Conservation (phyloP, 495 filamentous ascomycete genomes). For the Oleoguttula mirabilis region DNA sequence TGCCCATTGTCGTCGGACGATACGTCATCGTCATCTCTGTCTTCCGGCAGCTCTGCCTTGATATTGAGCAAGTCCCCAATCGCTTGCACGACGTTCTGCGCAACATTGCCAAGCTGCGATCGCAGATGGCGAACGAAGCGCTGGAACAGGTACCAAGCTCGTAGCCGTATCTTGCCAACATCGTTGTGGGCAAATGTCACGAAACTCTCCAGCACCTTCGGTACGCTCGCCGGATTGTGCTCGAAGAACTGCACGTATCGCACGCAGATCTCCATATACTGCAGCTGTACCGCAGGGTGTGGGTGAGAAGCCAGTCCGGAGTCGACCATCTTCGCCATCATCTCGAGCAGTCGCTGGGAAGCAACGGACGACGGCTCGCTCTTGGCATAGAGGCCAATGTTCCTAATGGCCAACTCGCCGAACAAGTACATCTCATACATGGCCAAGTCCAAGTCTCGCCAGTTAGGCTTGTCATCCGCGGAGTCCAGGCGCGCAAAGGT, state of each 20-base stretch:
- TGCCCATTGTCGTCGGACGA: conserved; percentile 83
- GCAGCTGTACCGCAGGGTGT: conserved; percentile 82
- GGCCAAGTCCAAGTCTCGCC: conserved; percentile 93
- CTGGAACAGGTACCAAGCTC: conserved; percentile 95
- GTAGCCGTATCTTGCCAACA: conserved; percentile 67
- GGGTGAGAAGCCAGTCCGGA: conserved; percentile 78
- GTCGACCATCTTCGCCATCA: conserved; percentile 92
- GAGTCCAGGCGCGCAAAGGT: conserved; percentile 68
- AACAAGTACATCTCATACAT: conserved; percentile 95
- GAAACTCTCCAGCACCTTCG: conserved; percentile 81
- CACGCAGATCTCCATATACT: conserved; percentile 97
- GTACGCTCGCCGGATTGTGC: conserved; percentile 61
- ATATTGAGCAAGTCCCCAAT: conserved; percentile 79
- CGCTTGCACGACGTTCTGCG: conserved; percentile 79
- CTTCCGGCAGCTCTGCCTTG: conserved; percentile 73
- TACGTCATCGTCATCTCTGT: conserved; percentile 75
- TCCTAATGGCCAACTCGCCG: conserved; percentile 78
- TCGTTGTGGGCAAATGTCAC: conserved; percentile 78
- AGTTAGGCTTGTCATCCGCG: conserved; percentile 63
- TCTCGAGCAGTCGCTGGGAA: conserved; percentile 63
- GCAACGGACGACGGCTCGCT: conserved; percentile 61
- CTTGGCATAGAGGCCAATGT: conserved; percentile 72
- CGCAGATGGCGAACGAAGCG: conserved; percentile 84
- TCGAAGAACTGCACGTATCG: conserved; percentile 92
- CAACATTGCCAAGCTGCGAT: conserved; percentile 70